Evolutionary conservation across 768 basidiomycete species (phyloP).

Genomic region (Auricularia auricula-judae): DNA sequence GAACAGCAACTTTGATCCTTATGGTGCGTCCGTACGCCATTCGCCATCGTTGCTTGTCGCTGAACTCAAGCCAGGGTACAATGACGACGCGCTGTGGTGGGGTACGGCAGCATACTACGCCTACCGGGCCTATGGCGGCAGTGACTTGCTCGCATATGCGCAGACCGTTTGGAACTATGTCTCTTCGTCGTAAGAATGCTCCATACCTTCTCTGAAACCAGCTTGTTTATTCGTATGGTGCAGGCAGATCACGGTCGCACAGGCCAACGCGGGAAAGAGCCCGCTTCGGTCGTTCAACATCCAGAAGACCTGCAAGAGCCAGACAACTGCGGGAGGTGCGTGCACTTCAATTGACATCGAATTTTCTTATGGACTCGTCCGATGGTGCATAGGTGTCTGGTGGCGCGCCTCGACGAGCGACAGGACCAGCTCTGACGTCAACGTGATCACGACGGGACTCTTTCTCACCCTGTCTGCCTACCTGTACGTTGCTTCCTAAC

Average conservation of each 20-base stretch:
- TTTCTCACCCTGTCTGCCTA: constrained; percentile 34
- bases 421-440: constrained; percentile 21
- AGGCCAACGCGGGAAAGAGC: constrained; percentile 26
- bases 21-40: background rate
- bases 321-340: constrained; percentile 38
- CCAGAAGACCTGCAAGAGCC: constrained; percentile 31
- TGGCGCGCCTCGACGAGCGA: constrained; percentile 38
- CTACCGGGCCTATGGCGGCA: constrained; percentile 36
- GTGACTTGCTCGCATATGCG: constrained; percentile 31
- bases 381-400: constrained; percentile 27
- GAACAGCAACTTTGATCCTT: background rate
- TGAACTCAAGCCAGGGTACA: background rate
- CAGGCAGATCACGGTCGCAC: constrained; percentile 32
- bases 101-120: constrained; percentile 40
- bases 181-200: constrained; percentile 29
- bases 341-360: too few relatives aligned
- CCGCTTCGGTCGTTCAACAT: constrained; percentile 34
- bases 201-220: background rate
- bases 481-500: constrained; percentile 34
- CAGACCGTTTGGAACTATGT: constrained; percentile 41
- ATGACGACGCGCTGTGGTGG: constrained; percentile 29
- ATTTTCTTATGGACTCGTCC: too few relatives aligned
- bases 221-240: background rate
- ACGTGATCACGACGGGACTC: constrained; percentile 34
- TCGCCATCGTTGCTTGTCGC: background rate